Base-by-base conservation (phyloP, 2,329 filamentous ascomycete species). In the Rhynchosporium agropyri region DNA sequence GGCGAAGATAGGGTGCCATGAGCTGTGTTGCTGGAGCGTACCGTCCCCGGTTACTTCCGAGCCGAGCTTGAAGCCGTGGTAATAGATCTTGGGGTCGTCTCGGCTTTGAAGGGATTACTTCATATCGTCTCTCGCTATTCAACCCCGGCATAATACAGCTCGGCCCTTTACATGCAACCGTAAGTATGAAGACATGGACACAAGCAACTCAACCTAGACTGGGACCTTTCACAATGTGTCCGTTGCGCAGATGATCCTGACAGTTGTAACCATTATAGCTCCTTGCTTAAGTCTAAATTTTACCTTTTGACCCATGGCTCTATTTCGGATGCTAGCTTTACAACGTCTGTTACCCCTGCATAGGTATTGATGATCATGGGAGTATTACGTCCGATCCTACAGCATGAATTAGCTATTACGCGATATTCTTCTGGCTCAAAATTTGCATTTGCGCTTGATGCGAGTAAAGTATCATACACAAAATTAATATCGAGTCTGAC, bases 401-500 rank as follows among this genome's bases (percentile, higher is more conserved):
- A 33, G 50, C n/a, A 20, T 40, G 50, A 53, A 7, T 53, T 53
- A 8, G 50, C 33, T 53, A n/a, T 15, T n/a, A n/a, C 33, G 46
- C 26, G 20, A 28, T 43, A 29, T 31, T 28, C 29, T 36, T 36
- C 33, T 36, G 9, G 33, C 33, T 36, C 33, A 5, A 10, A 36
- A 36, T 36, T 1, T 36, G 33, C 33, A 20, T 10, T 36, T 36
- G 33, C 9, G 33, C 9, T 10, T 10, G 33, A 36, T 12, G 20
- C 10, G 29, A 49, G 13, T 26, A 29, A 6, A 43, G 4, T 43
- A 4, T 15, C 13, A 10, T 15, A 13, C 12, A n/a, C 42, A 77
- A 65, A 77, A 82, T 56, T 65, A 77, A 82, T 56, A 76, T 83
- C 33, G 76, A 79, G 63, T 73, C 76, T 38, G 80, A 80, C 0